phyloP scores from a whole-genome alignment of 306 rosid genomes.

The Pyrus pyrifolia region DNA sequence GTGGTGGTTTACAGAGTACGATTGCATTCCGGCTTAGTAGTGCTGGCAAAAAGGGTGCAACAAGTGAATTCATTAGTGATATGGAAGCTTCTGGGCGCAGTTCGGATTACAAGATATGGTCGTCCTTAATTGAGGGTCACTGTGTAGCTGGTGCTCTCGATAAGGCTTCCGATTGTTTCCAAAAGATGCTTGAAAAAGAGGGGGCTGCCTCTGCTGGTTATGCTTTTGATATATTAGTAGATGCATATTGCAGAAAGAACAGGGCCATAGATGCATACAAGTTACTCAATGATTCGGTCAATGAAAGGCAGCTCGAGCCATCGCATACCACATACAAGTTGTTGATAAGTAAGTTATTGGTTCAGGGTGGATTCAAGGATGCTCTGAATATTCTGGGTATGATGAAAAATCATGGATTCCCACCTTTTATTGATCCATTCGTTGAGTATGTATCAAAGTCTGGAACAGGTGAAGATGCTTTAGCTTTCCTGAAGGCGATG shows the following conservation, averaged over 20 bases:
- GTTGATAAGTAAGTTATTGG: conserved; percentile 46
- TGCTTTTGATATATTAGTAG: conserved; percentile 43
- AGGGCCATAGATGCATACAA: conserved; percentile 49
- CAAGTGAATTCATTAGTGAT: conserved; percentile 35
- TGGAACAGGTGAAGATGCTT: conserved; percentile 68
- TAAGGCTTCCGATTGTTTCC: conserved; percentile 47
- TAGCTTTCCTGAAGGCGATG: conserved; percentile 51
- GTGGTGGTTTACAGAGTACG: conserved; percentile 30
- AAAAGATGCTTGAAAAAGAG: conserved; percentile 50
- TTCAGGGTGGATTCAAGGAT: conserved; percentile 46
- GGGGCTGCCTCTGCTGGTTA: conserved; percentile 32
- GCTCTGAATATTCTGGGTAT: conserved; percentile 54
- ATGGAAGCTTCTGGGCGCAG: conserved; percentile 37
- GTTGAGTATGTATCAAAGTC: conserved; percentile 47
- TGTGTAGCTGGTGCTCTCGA: conserved; percentile 55
- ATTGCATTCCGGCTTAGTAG: conserved; percentile 45
- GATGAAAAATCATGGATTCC: conserved; percentile 65
- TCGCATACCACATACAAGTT: conserved; percentile 60
- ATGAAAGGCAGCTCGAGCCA: conserved; percentile 46
- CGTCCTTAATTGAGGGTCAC: conserved; percentile 48
- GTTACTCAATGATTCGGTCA: conserved; percentile 39
- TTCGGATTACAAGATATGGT: conserved; percentile 43
- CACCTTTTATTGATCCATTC: conserved; percentile 67
- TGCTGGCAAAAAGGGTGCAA: conserved; percentile 46
- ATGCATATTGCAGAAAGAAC: conserved; percentile 47